Conservation (phyloP, 2,329 filamentous ascomycete species). For the Penicillium occitanis region DNA sequence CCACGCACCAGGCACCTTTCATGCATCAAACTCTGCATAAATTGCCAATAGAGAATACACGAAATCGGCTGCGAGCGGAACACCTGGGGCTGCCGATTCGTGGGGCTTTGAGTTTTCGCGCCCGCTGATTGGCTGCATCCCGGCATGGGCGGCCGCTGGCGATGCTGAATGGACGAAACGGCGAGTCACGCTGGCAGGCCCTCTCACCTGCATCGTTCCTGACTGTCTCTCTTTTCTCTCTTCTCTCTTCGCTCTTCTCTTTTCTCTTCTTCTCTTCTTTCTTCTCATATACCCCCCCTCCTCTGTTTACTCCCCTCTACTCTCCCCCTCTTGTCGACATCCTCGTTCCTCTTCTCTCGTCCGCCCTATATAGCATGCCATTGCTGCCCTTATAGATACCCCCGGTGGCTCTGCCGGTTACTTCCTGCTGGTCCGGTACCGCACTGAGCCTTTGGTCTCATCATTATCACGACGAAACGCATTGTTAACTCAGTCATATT, state of each 20-base stretch:
- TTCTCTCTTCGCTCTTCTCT: background rate
- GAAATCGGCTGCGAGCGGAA: slow-evolving; percentile 15
- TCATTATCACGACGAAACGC: slow-evolving; percentile 15
- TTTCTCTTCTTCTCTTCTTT: background rate
- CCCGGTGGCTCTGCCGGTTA: slow-evolving; percentile 26
- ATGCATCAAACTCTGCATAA: no score
- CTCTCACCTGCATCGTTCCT: slow-evolving; percentile 20
- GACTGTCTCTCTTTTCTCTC: slow-evolving; percentile 12
- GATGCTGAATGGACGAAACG: slow-evolving; percentile 18
- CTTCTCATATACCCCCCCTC: background rate
- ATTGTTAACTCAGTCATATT: slow-evolving; percentile 11
- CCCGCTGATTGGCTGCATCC: background rate
- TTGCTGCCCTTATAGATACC: slow-evolving; percentile 1
- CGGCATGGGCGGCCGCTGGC: background rate
- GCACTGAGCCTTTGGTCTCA: slow-evolving; percentile 21
- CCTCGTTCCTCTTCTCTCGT: background rate
- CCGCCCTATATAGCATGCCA: slow-evolving; percentile 2
- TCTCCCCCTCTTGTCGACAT: background rate
- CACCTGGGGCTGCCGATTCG: slow-evolving; percentile 14
- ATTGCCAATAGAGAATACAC: no score
- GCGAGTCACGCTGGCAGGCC: slow-evolving; percentile 9
- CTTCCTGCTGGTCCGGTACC: slow-evolving; percentile 29
- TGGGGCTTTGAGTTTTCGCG: background rate
- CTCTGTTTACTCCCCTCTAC: background rate
- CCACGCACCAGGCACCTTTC: background rate